Percentiles rank a stretch among this genome's conserved stretches.
Conservation (phyloP, 2,329 filamentous ascomycete species). For the Penicillium expansum region DNA sequence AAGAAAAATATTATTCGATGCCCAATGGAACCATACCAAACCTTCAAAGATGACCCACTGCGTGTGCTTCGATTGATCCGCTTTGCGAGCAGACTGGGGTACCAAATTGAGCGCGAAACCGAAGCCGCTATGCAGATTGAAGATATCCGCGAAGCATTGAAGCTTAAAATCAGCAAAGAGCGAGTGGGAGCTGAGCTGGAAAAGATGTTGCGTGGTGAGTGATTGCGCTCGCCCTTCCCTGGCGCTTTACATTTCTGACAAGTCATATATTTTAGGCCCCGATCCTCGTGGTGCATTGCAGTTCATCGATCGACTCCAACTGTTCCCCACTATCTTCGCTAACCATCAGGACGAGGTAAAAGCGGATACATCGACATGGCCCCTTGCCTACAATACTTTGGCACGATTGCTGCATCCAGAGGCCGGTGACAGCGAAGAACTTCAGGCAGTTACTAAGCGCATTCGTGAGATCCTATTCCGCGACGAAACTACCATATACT, state of each 20-base stretch:
- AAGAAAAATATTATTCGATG: slow-evolving; percentile 71
- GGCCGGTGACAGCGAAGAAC: slow-evolving; percentile 45
- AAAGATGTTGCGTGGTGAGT: slow-evolving; percentile 77
- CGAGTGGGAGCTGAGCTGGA: slow-evolving; percentile 82
- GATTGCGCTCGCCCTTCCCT: neutral
- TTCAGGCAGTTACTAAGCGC: slow-evolving; percentile 38
- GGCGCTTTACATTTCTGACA: neutral
- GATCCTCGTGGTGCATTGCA: slow-evolving; percentile 40
- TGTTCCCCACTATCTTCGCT: slow-evolving; percentile 44
- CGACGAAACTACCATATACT: slow-evolving; percentile 64
- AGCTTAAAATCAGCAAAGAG: slow-evolving; percentile 86
- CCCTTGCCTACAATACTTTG: slow-evolving; percentile 62
- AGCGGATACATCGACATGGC: slow-evolving; percentile 62
- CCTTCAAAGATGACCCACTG: slow-evolving; percentile 90
- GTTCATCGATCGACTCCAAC: slow-evolving; percentile 39
- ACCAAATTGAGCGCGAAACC: slow-evolving; percentile 69
- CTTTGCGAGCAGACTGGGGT: slow-evolving; percentile 81
- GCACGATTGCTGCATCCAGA: slow-evolving; percentile 45
- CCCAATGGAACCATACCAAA: slow-evolving; percentile 82
- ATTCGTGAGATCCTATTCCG: slow-evolving; percentile 55
- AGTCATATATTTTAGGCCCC: slow-evolving; percentile 27
- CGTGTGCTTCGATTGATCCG: slow-evolving; percentile 82
- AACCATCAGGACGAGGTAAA: slow-evolving; percentile 47
- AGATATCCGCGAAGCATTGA: slow-evolving; percentile 77
- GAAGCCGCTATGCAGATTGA: slow-evolving; percentile 71